These are phyloP conservation scores for Termitomyces eurrhizus DNA, from an alignment of 768 basidiomycete genomes.

Conservation along the genomic window DNA sequence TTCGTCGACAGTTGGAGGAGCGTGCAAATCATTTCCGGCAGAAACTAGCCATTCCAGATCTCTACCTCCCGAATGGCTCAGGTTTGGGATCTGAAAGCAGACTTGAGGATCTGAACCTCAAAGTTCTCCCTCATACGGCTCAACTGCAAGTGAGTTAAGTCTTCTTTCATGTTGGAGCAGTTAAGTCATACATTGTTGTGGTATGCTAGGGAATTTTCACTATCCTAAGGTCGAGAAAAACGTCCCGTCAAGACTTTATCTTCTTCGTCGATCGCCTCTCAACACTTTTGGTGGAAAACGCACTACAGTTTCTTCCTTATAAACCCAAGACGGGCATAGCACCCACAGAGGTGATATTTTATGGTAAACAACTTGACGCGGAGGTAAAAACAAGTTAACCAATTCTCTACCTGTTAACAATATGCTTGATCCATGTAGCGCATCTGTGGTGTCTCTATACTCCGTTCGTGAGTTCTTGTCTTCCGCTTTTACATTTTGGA, in stretches of 20 bases:
- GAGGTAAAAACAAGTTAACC: constrained; percentile 35
- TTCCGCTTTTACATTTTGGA: not conserved
- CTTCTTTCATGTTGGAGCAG: not conserved
- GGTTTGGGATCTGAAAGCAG: constrained; percentile 25
- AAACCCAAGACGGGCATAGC: constrained; percentile 57
- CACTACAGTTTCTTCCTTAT: constrained; percentile 81
- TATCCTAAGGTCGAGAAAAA: constrained; percentile 69
- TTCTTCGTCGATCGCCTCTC: constrained; percentile 89
- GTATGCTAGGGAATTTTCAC: constrained; percentile 79
- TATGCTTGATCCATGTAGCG: constrained; percentile 36
- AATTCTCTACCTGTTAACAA: not conserved
- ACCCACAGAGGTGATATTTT: constrained; percentile 51
- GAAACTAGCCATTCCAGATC: constrained; percentile 59
- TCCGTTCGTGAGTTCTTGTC: constrained; percentile 67
- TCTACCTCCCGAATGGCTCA: constrained; percentile 29
- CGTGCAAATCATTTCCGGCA: constrained; percentile 71
- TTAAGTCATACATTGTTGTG: not conserved
- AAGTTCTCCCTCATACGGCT: constrained; percentile 70
- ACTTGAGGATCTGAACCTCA: constrained; percentile 49
- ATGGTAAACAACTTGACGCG: constrained; percentile 61
- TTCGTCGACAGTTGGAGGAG: constrained; percentile 78
- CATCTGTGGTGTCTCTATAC: constrained; percentile 85
- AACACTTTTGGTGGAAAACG: constrained; percentile 80
- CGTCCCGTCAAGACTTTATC: constrained; percentile 81
- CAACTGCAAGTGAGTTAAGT: constrained; percentile 62